Base-by-base conservation (phyloP, 2,329 filamentous ascomycete species). In the Purpureocillium takamizusanense region DNA sequence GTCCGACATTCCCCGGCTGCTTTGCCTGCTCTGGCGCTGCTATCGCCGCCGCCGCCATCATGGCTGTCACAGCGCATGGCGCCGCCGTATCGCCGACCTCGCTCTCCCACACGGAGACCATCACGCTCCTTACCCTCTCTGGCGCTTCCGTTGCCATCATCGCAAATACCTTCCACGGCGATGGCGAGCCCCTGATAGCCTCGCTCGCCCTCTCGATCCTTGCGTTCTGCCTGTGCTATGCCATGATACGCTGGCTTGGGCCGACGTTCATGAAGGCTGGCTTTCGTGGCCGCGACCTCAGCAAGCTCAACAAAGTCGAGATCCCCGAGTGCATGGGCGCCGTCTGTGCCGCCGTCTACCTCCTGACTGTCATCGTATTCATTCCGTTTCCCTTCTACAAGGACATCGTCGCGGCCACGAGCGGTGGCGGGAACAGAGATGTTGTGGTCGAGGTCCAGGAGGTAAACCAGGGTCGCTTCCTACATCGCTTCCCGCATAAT, bases 361-460 rank as follows among this genome's bases (percentile, higher is more conserved):
- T 98, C 32, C 72, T 98, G 47, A 76, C 81, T 36, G 74, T 97
- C 48, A 94, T 97, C 49, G 67, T 87, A 45, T 98, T 98, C 60
- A 88, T 97, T 42, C 92, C 92, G 0, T 95, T 95, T 62, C 86
- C 89, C 1, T 97, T 98, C 61, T 97, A 95, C 70, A 94, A 95
- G 64, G 90, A 97, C 58, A 94, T 98, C 48, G 89, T 95, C 18
- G 86, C 87, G 13, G 88, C 89, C 30, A 97, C 92, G 15, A 94
- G 87, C 48, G 92, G 89, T 46, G 89, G 88, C 46, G 89, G 89
- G 35, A 95, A 95, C 61, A 74, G 86, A 46, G 90, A 95, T 64
- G 79, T 92, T 6, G 83, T 94, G 11, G 63, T 87, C 51, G 77
- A 85, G 55, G 66, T 78, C 33, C 75, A 83, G 46, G 71, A 86